Percentiles rank a stretch among this genome's conserved stretches.
phyloP scores from a whole-genome alignment of 345 rosid genomes.

The Eutrema yunnanense region DNA sequence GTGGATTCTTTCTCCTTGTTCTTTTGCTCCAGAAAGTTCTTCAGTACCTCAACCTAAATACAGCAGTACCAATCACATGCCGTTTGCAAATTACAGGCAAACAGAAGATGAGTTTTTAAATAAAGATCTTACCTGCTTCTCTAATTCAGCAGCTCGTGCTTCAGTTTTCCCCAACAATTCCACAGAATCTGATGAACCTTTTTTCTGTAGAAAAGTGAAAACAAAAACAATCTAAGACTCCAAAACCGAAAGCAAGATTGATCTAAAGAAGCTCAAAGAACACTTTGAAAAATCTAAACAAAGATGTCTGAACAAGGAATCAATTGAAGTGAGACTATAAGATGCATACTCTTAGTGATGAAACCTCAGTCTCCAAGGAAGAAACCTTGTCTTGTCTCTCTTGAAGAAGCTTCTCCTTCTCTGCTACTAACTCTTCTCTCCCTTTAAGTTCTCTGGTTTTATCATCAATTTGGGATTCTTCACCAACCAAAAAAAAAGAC shows the following conservation, averaged over 20 bases:
- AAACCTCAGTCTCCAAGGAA: constrained; percentile 58
- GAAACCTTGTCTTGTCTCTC: constrained; percentile 49
- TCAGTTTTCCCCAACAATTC: constrained; percentile 63
- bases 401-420: constrained; percentile 56
- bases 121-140: constrained; percentile 52
- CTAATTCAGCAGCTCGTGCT: constrained; percentile 62
- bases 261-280: background rate
- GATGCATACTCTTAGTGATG: constrained; percentile 51
- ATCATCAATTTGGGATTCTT: constrained; percentile 62
- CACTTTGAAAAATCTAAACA: background rate
- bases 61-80: background rate
- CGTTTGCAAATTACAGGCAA: background rate
- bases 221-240: background rate
- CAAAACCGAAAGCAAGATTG: background rate
- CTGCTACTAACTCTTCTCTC: constrained; percentile 47
- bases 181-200: constrained; percentile 49
- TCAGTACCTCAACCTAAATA: constrained; percentile 57
- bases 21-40: constrained; percentile 43
- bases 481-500: background rate
- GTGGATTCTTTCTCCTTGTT: constrained; percentile 49
- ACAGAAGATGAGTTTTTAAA: background rate
- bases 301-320: background rate
- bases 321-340: background rate
- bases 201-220: constrained; percentile 35
- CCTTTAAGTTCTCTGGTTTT: constrained; percentile 47